Evolutionary conservation across 345 rosid species (phyloP).

Genomic region (Rhodamnia argentea): DNA sequence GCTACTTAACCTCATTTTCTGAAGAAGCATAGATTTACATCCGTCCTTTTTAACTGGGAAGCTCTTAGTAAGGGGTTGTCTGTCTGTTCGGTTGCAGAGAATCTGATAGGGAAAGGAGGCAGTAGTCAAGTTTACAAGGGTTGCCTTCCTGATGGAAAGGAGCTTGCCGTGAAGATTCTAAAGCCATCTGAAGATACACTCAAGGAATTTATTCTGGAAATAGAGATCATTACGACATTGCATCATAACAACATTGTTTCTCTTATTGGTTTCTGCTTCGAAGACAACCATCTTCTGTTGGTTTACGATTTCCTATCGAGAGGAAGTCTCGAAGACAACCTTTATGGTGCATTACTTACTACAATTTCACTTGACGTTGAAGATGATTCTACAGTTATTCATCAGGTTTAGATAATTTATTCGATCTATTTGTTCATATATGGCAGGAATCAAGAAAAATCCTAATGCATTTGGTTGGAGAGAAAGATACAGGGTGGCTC

Average conservation of each 20-base stretch:
- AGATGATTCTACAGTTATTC: background rate
- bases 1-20: background rate
- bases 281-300: slow-evolving; percentile 53
- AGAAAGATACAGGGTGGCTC: slow-evolving; percentile 74
- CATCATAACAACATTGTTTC: slow-evolving; percentile 73
- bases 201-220: slow-evolving; percentile 68
- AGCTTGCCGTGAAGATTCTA: slow-evolving; percentile 88
- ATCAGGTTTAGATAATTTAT: background rate
- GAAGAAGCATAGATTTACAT: background rate
- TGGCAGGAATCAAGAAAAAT: slow-evolving; percentile 55
- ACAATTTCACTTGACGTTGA: background rate
- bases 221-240: slow-evolving; percentile 70
- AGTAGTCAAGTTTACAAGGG: slow-evolving; percentile 88
- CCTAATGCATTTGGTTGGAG: slow-evolving; percentile 56
- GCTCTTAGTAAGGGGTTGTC: background rate
- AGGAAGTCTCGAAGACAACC: slow-evolving; percentile 96
- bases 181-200: slow-evolving; percentile 60
- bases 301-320: slow-evolving; percentile 77
- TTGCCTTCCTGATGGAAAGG: slow-evolving; percentile 61
- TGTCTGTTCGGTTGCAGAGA: slow-evolving; percentile 29
- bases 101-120: slow-evolving; percentile 88
- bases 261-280: slow-evolving; percentile 80
- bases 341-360: slow-evolving; percentile 51
- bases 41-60: background rate
- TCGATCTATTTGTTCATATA: background rate